Evolutionary conservation across 2,329 filamentous ascomycete species (phyloP).

Genomic region (Botrytis squamosa): DNA sequence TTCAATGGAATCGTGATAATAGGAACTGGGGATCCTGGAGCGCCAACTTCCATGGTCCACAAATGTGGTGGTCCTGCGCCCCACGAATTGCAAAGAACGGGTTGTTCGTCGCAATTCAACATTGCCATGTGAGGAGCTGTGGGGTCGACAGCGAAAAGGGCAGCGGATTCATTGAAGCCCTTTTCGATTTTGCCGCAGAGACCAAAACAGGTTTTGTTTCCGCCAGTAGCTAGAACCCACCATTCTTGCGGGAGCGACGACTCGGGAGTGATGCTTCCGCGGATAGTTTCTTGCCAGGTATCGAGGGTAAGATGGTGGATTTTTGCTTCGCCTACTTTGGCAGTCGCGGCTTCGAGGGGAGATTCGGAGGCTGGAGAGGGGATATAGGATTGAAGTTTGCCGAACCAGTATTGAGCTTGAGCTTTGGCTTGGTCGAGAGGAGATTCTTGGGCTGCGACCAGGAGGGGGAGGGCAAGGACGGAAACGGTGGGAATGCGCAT

Average conservation of each 20-base stretch:
- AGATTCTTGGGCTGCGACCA: slow-evolving; percentile 53
- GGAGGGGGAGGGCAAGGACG: slow-evolving; percentile 55
- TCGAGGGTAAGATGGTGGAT: slow-evolving; percentile 61
- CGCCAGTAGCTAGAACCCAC: slow-evolving; percentile 71
- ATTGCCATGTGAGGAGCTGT: slow-evolving; percentile 65
- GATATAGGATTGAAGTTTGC: slow-evolving; percentile 56
- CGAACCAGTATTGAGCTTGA: slow-evolving; percentile 62
- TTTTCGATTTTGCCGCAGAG: slow-evolving; percentile 62
- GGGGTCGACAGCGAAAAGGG: slow-evolving; percentile 59
- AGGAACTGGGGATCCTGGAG: slow-evolving; percentile 61
- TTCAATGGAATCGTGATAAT: slow-evolving; percentile 67
- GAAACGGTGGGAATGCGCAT: slow-evolving; percentile 59
- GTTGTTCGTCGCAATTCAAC: slow-evolving; percentile 72
- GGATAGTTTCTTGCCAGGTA: slow-evolving; percentile 70
- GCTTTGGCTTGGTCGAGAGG: slow-evolving; percentile 57
- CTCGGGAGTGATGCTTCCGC: slow-evolving; percentile 57
- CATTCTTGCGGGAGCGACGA: slow-evolving; percentile 66
- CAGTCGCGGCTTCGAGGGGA: slow-evolving; percentile 46
- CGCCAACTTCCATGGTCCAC: slow-evolving; percentile 67
- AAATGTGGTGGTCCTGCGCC: slow-evolving; percentile 62
- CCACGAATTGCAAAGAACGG: slow-evolving; percentile 74
- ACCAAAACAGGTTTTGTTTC: slow-evolving; percentile 73
- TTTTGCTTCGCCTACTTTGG: slow-evolving; percentile 51
- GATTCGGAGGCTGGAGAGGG: slow-evolving; percentile 45
- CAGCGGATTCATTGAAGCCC: slow-evolving; percentile 65